Conservation (phyloP, 164 flowering plant species). For the Magnolia sinica region DNA sequence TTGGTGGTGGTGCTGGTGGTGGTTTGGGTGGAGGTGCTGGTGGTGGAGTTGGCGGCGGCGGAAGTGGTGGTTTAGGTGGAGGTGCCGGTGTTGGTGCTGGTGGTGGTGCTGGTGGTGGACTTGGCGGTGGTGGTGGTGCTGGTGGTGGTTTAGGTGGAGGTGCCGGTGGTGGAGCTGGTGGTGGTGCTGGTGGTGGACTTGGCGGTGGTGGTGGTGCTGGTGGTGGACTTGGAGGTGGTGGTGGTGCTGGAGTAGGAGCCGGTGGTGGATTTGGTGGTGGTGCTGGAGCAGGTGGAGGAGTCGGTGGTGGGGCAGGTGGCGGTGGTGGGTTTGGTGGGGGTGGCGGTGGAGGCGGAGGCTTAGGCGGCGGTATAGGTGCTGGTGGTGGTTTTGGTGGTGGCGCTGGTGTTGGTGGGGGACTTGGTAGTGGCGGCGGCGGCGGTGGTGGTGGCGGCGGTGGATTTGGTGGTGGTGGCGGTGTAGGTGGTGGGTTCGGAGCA, state of each 20-base stretch:
- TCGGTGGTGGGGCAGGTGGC: conserved; percentile 6
- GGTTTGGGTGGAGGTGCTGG: background rate
- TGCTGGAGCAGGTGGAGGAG: background rate
- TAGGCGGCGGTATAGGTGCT: too few relatives aligned
- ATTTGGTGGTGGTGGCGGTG: too few relatives aligned
- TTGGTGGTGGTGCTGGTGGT: background rate
- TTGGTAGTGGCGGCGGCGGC: too few relatives aligned
- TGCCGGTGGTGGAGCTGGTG: conserved; percentile 3
- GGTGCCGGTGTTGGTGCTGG: background rate
- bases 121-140: background rate
- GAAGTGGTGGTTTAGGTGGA: background rate
- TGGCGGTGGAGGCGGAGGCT: too few relatives aligned
- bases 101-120: conserved; percentile 6
- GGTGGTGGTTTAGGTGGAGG: conserved; percentile 4
- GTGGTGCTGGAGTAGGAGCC: background rate
- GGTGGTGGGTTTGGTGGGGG: too few relatives aligned
- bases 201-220: conserved; percentile 8
- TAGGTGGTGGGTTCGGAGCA: too few relatives aligned
- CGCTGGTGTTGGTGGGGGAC: too few relatives aligned
- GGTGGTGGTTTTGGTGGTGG: too few relatives aligned
- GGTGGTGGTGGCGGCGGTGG: too few relatives aligned
- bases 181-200: conserved; percentile 3
- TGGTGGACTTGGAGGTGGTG: background rate
- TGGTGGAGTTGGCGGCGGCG: background rate
- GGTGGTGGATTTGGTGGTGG: conserved; percentile 8